Evolutionary conservation across 345 rosid genomes (phyloP).

Genomic region (Isatis tinctoria): DNA sequence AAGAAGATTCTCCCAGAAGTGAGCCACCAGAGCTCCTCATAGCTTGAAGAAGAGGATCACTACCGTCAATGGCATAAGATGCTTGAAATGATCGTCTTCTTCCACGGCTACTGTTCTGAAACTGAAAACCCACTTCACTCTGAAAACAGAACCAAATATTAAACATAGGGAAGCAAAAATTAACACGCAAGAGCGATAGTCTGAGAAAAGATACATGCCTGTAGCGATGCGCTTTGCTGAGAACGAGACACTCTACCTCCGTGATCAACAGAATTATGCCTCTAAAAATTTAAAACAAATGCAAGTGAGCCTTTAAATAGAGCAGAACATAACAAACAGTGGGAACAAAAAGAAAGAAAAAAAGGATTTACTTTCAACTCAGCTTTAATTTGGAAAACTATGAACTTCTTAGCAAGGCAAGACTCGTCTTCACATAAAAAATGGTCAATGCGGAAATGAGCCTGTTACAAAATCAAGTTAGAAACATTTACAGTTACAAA

Average conservation of each 20-base stretch:
- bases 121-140: constrained; percentile 82
- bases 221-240: constrained; percentile 70
- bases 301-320: background rate
- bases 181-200: background rate
- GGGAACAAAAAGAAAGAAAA: background rate
- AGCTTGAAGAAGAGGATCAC: constrained; percentile 51
- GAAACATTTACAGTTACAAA: background rate
- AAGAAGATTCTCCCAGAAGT: constrained; percentile 58
- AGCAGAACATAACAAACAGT: background rate
- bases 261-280: constrained; percentile 79
- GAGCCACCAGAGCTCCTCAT: constrained; percentile 50
- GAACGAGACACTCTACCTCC: constrained; percentile 87
- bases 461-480: constrained; percentile 39
- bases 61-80: constrained; percentile 21
- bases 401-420: constrained; percentile 83
- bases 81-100: constrained; percentile 42
- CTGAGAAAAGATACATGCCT: constrained; percentile 39
- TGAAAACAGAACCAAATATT: constrained; percentile 19
- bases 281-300: constrained; percentile 41
- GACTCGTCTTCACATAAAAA: constrained; percentile 85
- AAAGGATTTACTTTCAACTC: constrained; percentile 68
- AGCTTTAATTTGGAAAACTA: constrained; percentile 71
- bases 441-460: constrained; percentile 83
- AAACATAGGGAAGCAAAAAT: background rate
- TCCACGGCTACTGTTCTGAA: constrained; percentile 57